Evolutionary conservation across 148 eudicot species (phyloP).

Genomic region (Talinum fruticosum): DNA sequence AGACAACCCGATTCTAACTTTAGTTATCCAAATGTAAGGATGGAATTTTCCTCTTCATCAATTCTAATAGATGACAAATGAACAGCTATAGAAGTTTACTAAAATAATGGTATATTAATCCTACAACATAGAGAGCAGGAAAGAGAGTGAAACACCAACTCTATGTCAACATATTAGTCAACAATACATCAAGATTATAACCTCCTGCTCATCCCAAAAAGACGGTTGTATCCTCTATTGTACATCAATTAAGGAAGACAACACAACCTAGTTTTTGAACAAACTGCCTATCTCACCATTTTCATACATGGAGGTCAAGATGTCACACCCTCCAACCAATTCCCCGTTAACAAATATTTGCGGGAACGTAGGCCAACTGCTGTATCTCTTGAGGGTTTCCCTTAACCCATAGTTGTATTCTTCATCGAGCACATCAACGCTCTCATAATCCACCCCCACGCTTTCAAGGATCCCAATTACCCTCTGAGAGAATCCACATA

Average conservation of each 20-base stretch:
- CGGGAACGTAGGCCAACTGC: constrained; percentile 97
- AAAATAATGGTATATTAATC: background rate
- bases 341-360: constrained; percentile 89
- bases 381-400: constrained; percentile 79
- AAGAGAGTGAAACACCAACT: no score
- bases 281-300: constrained; percentile 74
- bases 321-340: constrained; percentile 92
- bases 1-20: no score
- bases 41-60: no score
- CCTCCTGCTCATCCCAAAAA: background rate
- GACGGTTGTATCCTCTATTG: background rate
- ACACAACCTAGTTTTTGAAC: constrained; percentile 28
- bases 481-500: constrained; percentile 88
- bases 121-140: background rate
- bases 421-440: constrained; percentile 88
- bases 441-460: constrained; percentile 80
- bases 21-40: no score
- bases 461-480: constrained; percentile 79
- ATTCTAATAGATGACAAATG: no score
- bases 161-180: background rate
- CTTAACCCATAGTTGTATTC: constrained; percentile 71
- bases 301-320: constrained; percentile 86
- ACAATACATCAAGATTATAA: background rate
- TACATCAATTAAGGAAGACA: constrained; percentile 4
- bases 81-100: no score